phyloP scores from a whole-genome alignment of 1,284 basidiomycete genomes.

The Wallemia ichthyophaga region DNA sequence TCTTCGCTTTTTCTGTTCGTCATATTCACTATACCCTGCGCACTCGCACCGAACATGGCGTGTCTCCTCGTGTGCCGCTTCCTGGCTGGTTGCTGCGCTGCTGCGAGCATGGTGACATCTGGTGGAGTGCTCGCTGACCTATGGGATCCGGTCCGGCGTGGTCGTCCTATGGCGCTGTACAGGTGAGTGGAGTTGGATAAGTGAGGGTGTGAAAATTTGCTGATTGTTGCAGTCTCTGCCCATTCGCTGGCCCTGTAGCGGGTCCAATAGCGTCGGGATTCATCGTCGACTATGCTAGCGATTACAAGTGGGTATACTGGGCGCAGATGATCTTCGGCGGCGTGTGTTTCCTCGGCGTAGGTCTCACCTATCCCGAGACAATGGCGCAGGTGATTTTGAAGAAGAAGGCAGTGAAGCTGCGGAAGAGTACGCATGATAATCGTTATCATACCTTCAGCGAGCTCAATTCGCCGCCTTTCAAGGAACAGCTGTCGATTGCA shows the following conservation, averaged over 20 bases:
- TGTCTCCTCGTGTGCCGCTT: constrained; percentile 19
- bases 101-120: constrained; percentile 19
- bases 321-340: constrained; percentile 9
- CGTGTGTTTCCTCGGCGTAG: background rate
- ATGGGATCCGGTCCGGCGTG: background rate
- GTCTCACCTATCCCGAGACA: background rate
- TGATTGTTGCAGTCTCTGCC: constrained; percentile 7
- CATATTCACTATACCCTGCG: constrained; percentile 18
- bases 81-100: constrained; percentile 18
- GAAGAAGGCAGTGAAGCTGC: background rate
- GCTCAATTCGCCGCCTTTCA: background rate
- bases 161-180: constrained; percentile 7
- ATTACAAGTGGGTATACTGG: constrained; percentile 21
- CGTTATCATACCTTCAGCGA: constrained; percentile 5
- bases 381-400: background rate
- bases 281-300: constrained; percentile 3
- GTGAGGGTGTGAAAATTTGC: too few species aligned
- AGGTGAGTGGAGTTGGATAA: background rate
- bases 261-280: constrained; percentile 17
- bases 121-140: constrained; percentile 19
- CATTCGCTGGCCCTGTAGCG: constrained; percentile 19
- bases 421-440: background rate
- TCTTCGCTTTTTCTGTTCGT: constrained; percentile 18
- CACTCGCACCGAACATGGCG: constrained; percentile 17
- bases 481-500: constrained; percentile 14